These are phyloP conservation scores for Candida adriatica DNA, from an alignment of 805 yeast species.

Conservation along the genomic window DNA sequence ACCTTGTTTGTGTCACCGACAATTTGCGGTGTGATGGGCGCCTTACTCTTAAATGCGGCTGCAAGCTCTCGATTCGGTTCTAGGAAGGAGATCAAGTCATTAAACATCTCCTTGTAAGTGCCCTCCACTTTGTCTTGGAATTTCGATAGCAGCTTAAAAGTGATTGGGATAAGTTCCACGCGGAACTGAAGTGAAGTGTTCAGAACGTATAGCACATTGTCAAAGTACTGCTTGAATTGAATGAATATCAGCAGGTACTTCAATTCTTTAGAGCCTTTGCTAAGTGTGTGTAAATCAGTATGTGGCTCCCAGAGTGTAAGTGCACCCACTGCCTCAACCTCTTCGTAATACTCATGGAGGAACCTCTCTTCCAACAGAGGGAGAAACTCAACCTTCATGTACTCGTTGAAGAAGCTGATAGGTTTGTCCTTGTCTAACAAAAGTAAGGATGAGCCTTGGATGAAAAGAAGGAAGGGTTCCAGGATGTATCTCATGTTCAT, in stretches of 20 bases:
- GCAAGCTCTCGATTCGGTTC: slow-evolving; percentile 21
- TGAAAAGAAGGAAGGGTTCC: slow-evolving; percentile 65
- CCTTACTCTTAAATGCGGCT: slow-evolving; percentile 4
- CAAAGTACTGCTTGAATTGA: slow-evolving; percentile 18
- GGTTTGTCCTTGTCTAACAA: slow-evolving; percentile 31
- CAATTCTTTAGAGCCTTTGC: not conserved
- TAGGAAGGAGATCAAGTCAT: slow-evolving; percentile 15
- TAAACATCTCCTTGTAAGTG: slow-evolving; percentile 17
- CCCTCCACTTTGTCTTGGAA: slow-evolving; percentile 21
- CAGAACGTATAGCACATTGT: slow-evolving; percentile 16
- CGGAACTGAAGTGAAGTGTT: slow-evolving; percentile 24
- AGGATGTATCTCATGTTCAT: slow-evolving; percentile 75
- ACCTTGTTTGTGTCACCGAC: slow-evolving; percentile 12
- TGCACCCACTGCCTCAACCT: slow-evolving; percentile 34
- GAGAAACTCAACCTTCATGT: slow-evolving; percentile 58
- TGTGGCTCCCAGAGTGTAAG: slow-evolving; percentile 25
- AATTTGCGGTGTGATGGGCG: slow-evolving; percentile 4
- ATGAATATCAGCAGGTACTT: slow-evolving; percentile 15
- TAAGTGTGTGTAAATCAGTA: slow-evolving; percentile 1
- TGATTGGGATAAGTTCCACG: slow-evolving; percentile 18
- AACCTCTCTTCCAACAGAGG: slow-evolving; percentile 57
- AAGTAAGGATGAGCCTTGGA: slow-evolving; percentile 47
- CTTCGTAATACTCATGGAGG: slow-evolving; percentile 42
- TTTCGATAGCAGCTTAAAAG: slow-evolving; percentile 18
- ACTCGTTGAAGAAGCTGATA: slow-evolving; percentile 46